Percentiles rank a stretch among this genome's conserved stretches.
phyloP scores from a whole-genome alignment of 78 protist genomes.

The Dictyostelium brefeldianum region DNA sequence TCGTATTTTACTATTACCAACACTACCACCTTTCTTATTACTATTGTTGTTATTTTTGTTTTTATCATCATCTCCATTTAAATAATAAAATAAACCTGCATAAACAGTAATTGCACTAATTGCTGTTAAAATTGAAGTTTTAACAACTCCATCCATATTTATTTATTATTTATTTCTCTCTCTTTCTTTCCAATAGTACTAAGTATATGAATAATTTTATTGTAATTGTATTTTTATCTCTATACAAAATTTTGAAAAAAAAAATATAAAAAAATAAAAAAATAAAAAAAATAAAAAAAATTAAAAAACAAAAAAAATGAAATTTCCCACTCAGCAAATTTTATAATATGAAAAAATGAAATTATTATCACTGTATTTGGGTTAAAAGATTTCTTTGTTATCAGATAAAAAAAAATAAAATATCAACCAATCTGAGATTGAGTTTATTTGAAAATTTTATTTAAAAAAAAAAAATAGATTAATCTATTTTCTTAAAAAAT shows the following conservation, averaged over 20 bases:
- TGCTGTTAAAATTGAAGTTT: constrained; percentile 25
- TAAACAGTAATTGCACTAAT: constrained; percentile 28
- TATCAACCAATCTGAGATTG: no score
- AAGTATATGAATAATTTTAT: neutral
- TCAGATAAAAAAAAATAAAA: neutral
- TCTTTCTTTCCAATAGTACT: neutral
- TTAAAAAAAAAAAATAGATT: no score
- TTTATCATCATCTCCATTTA: constrained; percentile 11
- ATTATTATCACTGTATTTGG: no score
- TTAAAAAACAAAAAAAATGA: neutral
- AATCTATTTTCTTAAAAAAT: neutral
- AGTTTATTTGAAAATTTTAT: no score
- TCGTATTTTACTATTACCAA: neutral
- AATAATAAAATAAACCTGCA: constrained; percentile 8
- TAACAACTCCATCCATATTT: constrained; percentile 14
- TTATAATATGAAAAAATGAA: neutral
- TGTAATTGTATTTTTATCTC: neutral
- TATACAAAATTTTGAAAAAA: neutral
- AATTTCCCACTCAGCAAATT: no score
- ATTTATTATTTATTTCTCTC: neutral
- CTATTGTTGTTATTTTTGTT: neutral
- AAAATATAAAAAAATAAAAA: neutral
- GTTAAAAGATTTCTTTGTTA: no score
- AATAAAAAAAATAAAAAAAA: neutral
- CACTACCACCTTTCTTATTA: neutral